Conservation (phyloP, 139 green algal species). For the Zygnema circumcarinatum region DNA sequence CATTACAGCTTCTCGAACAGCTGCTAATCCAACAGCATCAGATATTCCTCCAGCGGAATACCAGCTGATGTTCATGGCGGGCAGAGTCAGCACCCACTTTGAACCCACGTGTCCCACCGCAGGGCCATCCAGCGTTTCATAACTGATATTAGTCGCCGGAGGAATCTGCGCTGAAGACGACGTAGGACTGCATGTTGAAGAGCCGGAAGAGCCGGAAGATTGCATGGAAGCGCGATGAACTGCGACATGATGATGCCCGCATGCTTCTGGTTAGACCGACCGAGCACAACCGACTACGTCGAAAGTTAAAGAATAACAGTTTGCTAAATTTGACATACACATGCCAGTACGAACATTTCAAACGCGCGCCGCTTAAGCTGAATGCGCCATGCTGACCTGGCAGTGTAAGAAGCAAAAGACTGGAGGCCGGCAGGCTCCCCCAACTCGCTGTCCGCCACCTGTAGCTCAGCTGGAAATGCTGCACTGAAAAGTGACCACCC, state of each 20-base stretch:
- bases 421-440: neutral
- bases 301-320: neutral
- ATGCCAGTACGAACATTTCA: too few relatives aligned
- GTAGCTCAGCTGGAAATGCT: neutral
- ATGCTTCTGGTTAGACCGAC: neutral
- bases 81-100: neutral
- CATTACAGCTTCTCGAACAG: neutral
- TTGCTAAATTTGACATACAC: too few relatives aligned
- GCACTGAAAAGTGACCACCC: neutral
- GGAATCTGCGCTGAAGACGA: too few relatives aligned
- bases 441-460: slow-evolving; percentile 16
- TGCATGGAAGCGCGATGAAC: too few relatives aligned
- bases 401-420: slow-evolving; percentile 30
- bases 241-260: neutral
- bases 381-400: too few relatives aligned
- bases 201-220: too few relatives aligned
- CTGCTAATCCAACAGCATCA: neutral
- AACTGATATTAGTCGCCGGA: neutral
- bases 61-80: neutral
- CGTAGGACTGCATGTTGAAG: too few relatives aligned
- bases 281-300: neutral
- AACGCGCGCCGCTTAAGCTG: too few relatives aligned
- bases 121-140: neutral
- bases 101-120: neutral
- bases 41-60: neutral